Base-by-base conservation (phyloP, 1,139 yeast genomes). In the Blastobotrys persicus region DNA sequence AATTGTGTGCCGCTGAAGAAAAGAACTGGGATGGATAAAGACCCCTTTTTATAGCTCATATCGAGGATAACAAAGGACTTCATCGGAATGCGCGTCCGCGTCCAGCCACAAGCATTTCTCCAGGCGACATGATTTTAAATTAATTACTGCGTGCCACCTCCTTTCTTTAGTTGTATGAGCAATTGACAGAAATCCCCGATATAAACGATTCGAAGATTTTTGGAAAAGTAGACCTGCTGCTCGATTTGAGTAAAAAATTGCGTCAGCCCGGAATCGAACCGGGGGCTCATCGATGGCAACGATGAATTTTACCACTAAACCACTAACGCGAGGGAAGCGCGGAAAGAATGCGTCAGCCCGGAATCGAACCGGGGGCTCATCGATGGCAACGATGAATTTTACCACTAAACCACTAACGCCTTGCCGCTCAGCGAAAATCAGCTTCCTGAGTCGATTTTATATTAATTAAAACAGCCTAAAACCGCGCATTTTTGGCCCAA, bases 211-310 rank as follows among this genome's bases (percentile, higher is more conserved):
- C n/a, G n/a, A n/a, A n/a, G 6, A 26, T 26, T 26, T 6, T 26
- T 26, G 31, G 12, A 26, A 26, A 26, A 26, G 12, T 6, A 26
- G 31, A 26, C 31, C 31, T 7, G 6, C 9, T 7, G 31, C 31
- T 26, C n/a, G n/a, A n/a, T n/a, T n/a, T n/a, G n/a, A n/a, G 28
- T 11, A 42, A 17, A 33, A 32, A 13, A n/a, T 20, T 50, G 53
- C 53, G 53, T 46, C 51, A 50, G 53, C 53, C 53, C 53, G 53
- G 53, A 50, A 49, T 50, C 53, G 53, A 50, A 50, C 53, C 53
- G 53, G 53, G 53, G 53, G 53, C 53, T 50, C 53, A 47, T 50
- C 53, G 53, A 50, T 50, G 53, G 53, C 53, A 50, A 50, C 53
- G 53, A 50, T 49, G 53, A 50, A 50, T 50, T 50, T 50, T 50